These are phyloP conservation scores for Austroboletus eburneus DNA, from an alignment of 768 basidiomycete species.

Conservation along the genomic window DNA sequence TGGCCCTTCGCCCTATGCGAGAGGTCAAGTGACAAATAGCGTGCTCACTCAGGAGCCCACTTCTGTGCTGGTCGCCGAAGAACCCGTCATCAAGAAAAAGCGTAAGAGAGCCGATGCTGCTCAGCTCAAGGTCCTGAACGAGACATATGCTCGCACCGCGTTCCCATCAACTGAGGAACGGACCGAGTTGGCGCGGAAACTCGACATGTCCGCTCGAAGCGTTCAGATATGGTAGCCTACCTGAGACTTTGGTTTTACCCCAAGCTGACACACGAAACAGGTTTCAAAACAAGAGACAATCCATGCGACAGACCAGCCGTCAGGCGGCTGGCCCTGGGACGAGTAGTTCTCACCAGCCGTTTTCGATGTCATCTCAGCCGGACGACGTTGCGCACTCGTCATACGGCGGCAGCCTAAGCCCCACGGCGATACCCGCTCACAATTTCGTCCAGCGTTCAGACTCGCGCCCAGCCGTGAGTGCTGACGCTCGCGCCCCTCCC, in stretches of 20 bases:
- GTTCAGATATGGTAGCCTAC: conserved; percentile 77
- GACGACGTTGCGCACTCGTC: conserved; percentile 31
- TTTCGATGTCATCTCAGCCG: conserved; percentile 37
- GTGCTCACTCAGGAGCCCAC: conserved; percentile 32
- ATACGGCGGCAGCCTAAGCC: conserved; percentile 34
- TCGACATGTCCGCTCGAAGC: conserved; percentile 81
- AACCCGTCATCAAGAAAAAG: conserved; percentile 82
- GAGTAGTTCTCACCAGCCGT: conserved; percentile 46
- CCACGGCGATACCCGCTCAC: conserved; percentile 27
- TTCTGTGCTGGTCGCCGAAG: conserved; percentile 42
- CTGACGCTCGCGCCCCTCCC: conserved; percentile 21
- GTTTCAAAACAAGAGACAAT: conserved; percentile 87
- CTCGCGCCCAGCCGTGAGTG: conserved; percentile 32
- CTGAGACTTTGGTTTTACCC: conserved; percentile 9
- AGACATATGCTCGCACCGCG: conserved; percentile 74
- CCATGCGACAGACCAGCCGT: conserved; percentile 73
- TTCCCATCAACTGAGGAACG: conserved; percentile 88
- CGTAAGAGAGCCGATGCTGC: conserved; percentile 79
- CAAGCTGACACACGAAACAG: conserved; percentile 37
- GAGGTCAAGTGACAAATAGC: conserved; percentile 30
- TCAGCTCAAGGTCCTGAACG: conserved; percentile 77
- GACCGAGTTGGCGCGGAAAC: conserved; percentile 64
- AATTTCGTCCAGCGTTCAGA: conserved; percentile 42
- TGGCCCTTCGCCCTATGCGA: conserved; percentile 51
- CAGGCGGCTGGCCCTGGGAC: conserved; percentile 48